Evolutionary conservation across 2,329 filamentous ascomycete species (phyloP).

Genomic region (Colletotrichum orbiculare): DNA sequence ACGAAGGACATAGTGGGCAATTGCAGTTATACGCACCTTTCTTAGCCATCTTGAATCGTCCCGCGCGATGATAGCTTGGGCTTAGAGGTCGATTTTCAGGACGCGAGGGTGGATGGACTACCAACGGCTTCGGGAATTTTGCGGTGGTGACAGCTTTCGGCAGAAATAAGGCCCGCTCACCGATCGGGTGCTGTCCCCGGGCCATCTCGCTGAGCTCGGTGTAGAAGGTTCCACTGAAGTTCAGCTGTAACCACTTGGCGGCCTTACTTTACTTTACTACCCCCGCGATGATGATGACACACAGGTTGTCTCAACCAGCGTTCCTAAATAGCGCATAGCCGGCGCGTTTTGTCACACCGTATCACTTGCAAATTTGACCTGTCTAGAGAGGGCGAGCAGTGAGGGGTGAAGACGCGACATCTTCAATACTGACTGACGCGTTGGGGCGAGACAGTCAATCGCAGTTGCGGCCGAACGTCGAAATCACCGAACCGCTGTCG

Average conservation of each 20-base stretch:
- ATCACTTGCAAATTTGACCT: too few relatives aligned
- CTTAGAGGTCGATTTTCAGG: constrained; percentile 42
- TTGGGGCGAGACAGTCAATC: not conserved
- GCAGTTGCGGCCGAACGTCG: constrained; percentile 6
- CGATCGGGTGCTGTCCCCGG: not conserved
- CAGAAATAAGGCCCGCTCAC: constrained; percentile 33
- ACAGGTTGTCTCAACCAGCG: too few relatives aligned
- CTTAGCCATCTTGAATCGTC: constrained; percentile 36
- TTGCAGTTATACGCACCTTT: constrained; percentile 21
- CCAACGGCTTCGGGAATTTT: constrained; percentile 23
- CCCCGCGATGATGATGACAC: too few relatives aligned
- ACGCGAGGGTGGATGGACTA: constrained; percentile 23
- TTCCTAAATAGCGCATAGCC: too few relatives aligned
- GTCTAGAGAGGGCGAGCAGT: not conserved
- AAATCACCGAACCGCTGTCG: constrained; percentile 9
- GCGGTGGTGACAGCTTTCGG: constrained; percentile 24
- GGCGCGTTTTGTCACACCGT: too few relatives aligned
- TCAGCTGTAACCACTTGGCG: not conserved
- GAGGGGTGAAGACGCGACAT: not conserved
- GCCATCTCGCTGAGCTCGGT: constrained; percentile 10
- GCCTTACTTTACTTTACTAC: not conserved
- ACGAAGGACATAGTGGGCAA: not conserved
- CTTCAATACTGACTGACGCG: not conserved
- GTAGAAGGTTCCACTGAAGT: not conserved
- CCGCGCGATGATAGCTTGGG: constrained; percentile 25